phyloP scores from a whole-genome alignment of 1,284 basidiomycete genomes.

The Flammula alnicola region DNA sequence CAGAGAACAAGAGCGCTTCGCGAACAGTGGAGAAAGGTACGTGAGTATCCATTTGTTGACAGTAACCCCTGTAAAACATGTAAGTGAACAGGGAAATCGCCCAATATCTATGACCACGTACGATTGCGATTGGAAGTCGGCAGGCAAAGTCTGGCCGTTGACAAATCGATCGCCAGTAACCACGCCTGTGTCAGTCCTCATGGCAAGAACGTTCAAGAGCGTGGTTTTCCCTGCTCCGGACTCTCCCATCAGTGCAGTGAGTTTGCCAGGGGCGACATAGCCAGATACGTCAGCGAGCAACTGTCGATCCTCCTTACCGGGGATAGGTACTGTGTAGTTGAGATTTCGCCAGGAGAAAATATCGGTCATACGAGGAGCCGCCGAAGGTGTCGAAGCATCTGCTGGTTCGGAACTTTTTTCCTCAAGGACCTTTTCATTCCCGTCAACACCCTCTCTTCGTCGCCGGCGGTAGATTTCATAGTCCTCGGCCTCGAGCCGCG shows the following conservation, averaged over 20 bases:
- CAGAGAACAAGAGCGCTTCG: constrained; percentile 83
- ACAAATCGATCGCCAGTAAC: constrained; percentile 79
- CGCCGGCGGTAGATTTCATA: not conserved
- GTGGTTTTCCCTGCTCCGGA: constrained; percentile 66
- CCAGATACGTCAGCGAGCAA: constrained; percentile 80
- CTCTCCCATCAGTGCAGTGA: constrained; percentile 82
- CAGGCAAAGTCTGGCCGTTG: constrained; percentile 71
- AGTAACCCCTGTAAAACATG: constrained; percentile 53
- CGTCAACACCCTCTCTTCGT: constrained; percentile 26
- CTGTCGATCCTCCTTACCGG: constrained; percentile 39
- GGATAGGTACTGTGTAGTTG: constrained; percentile 66
- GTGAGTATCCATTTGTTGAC: constrained; percentile 80
- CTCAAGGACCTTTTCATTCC: too few relatives aligned
- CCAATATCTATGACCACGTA: constrained; percentile 28
- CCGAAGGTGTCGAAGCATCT: constrained; percentile 1
- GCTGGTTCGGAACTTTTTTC: too few relatives aligned
- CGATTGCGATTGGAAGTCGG: constrained; percentile 78
- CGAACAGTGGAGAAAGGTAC: constrained; percentile 70
- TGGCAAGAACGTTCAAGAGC: constrained; percentile 65
- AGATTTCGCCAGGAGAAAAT: constrained; percentile 53
- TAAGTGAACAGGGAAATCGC: not conserved
- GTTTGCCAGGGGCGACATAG: too few relatives aligned
- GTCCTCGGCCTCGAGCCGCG: constrained; percentile 32
- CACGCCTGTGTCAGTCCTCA: constrained; percentile 73
- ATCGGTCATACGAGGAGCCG: constrained; percentile 27